A percentile compares a stretch with the other conserved stretches of the same genome.
Conservation (phyloP, 2,329 filamentous ascomycete genomes). For the Grosmannia serpens region DNA sequence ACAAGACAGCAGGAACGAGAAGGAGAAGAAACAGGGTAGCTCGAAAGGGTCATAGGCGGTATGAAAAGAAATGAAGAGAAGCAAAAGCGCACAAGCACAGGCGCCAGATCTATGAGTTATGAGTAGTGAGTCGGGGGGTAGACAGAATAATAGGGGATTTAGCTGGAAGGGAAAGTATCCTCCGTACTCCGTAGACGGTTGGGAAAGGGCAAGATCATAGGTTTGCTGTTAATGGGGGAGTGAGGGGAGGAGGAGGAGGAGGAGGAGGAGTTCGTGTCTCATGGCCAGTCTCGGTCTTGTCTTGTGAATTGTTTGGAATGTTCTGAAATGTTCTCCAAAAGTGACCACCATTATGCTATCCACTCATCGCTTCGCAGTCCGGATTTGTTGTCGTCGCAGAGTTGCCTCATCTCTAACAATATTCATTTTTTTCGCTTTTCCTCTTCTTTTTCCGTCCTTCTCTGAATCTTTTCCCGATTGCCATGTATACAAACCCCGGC, state of each 20-base stretch:
- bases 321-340: neutral
- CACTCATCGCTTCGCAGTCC: neutral
- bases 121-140: neutral
- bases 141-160: neutral
- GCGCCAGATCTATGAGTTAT: neutral
- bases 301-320: neutral
- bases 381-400: neutral
- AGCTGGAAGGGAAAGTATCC: neutral
- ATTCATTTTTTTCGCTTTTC: neutral
- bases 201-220: neutral
- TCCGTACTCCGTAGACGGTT: neutral
- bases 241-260: too few species aligned
- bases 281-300: neutral
- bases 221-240: neutral
- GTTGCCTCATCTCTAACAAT: neutral
- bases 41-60: neutral
- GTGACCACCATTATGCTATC: neutral
- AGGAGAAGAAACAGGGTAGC: neutral
- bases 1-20: neutral
- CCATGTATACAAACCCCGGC: neutral
- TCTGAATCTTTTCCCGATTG: neutral
- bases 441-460: neutral
- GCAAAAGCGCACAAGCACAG: neutral
- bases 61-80: neutral
- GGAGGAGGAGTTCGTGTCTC: neutral